phyloP scores from a whole-genome alignment of 2,329 filamentous ascomycete species.

The Chaetomium sp. region DNA sequence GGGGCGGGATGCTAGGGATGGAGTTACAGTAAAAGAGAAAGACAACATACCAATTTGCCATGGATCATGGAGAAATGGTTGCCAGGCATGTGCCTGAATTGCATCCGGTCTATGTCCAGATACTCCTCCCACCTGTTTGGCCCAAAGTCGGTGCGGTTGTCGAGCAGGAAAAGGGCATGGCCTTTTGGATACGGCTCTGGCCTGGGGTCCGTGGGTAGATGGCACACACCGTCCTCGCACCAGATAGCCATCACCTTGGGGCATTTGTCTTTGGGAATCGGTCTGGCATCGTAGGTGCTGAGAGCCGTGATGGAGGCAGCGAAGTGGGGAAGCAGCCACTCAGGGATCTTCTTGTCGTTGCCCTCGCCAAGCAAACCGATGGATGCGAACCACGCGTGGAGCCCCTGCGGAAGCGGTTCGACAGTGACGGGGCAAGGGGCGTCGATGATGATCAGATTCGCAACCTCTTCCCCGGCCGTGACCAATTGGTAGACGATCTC shows the following conservation, averaged over 20 bases:
- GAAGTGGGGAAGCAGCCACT: conserved; percentile 77
- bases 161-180: conserved; percentile 69
- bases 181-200: conserved; percentile 62
- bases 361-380: conserved; percentile 70
- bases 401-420: conserved; percentile 62
- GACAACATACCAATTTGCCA: conserved; percentile 48
- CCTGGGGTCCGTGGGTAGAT: conserved; percentile 64
- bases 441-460: conserved; percentile 66
- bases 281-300: conserved; percentile 67
- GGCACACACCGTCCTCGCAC: conserved; percentile 74
- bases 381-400: conserved; percentile 72
- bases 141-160: conserved; percentile 72
- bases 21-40: not conserved
- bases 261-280: conserved; percentile 59
- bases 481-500: conserved; percentile 65
- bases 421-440: conserved; percentile 67
- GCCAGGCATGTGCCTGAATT: conserved; percentile 67
- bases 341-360: conserved; percentile 62
- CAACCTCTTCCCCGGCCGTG: conserved; percentile 58
- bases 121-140: conserved; percentile 71
- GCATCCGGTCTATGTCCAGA: conserved; percentile 62
- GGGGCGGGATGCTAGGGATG: not conserved
- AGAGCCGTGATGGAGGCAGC: conserved; percentile 67
- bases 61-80: conserved; percentile 81
- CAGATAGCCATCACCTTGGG: conserved; percentile 68